Conservation (phyloP, 257 asterid genomes). For the Paraleonurus japonicus region DNA sequence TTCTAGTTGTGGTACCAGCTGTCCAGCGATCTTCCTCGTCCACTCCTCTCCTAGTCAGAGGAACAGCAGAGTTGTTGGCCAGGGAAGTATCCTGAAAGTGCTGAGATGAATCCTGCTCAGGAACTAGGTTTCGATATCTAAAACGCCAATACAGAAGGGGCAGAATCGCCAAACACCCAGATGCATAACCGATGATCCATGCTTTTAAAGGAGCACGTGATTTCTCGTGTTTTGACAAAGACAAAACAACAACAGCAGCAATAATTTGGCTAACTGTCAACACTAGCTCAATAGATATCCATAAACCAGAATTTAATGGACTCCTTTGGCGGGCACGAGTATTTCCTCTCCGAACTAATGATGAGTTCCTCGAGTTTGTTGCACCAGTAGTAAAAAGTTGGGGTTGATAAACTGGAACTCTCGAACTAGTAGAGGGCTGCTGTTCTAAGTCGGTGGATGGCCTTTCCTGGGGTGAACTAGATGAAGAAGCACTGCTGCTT, state of each 20-base stretch:
- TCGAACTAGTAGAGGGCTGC: conserved; percentile 61
- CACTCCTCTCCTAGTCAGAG: conserved; percentile 48
- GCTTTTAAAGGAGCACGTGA: conserved; percentile 75
- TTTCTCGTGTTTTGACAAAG: conserved; percentile 71
- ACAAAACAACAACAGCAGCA: conserved; percentile 74
- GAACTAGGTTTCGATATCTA: conserved; percentile 61
- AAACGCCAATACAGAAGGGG: conserved; percentile 94
- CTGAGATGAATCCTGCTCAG: conserved; percentile 69
- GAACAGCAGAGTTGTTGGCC: conserved; percentile 41
- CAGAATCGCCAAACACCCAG: conserved; percentile 80
- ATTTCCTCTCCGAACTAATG: conserved; percentile 64
- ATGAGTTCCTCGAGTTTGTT: conserved; percentile 57
- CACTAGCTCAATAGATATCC: conserved; percentile 80
- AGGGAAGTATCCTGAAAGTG: conserved; percentile 50
- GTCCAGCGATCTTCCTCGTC: conserved; percentile 54
- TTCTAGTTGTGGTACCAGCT: conserved; percentile 46
- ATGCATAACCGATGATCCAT: conserved; percentile 89
- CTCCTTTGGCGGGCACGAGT: conserved; percentile 70
- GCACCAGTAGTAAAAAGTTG: conserved; percentile 49
- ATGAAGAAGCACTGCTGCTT: conserved; percentile 54
- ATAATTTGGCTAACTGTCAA: conserved; percentile 79
- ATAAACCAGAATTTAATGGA: conserved; percentile 74
- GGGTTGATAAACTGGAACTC: conserved; percentile 52
- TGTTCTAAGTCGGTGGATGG: conserved; percentile 43
- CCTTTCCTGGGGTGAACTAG: conserved; percentile 54